Percentiles rank a stretch among this genome's conserved stretches.
phyloP scores from a whole-genome alignment of 2,329 filamentous ascomycete species.

The Monosporascus sp. region DNA sequence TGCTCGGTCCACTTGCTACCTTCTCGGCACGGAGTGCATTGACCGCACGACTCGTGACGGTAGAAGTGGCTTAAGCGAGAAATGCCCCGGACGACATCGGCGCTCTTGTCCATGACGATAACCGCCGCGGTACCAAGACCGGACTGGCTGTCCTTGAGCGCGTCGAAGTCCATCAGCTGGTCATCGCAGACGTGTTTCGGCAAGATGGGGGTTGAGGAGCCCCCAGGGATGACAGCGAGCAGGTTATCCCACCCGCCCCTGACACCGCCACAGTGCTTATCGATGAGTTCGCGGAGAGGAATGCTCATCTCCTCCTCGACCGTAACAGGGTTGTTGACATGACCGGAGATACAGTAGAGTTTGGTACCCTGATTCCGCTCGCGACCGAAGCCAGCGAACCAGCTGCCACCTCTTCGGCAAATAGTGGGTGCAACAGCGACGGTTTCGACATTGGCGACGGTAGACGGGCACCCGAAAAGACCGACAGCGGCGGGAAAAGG shows the following conservation, averaged over 20 bases:
- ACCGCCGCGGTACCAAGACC: slow-evolving; percentile 96
- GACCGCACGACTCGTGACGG: slow-evolving; percentile 95
- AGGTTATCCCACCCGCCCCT: slow-evolving; percentile 97
- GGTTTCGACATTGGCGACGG: slow-evolving; percentile 97
- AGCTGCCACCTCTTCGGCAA: slow-evolving; percentile 81
- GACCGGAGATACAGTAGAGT: slow-evolving; percentile 95
- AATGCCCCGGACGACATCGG: slow-evolving; percentile 92
- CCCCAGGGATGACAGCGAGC: slow-evolving; percentile 88
- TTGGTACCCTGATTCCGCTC: slow-evolving; percentile 97
- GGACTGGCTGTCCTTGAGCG: slow-evolving; percentile 93
- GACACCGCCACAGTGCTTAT: slow-evolving; percentile 96
- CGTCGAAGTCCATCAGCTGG: slow-evolving; percentile 98
- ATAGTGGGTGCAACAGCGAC: slow-evolving; percentile 94
- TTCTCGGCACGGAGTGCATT: slow-evolving; percentile 99
- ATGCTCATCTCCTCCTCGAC: slow-evolving; percentile 99
- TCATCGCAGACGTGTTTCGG: slow-evolving; percentile 87
- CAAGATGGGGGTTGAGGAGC: slow-evolving; percentile 92
- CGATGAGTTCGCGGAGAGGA: slow-evolving; percentile 89
- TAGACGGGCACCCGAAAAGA: slow-evolving; percentile 96
- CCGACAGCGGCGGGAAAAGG: slow-evolving; percentile 96
- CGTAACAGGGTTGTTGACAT: slow-evolving; percentile 97
- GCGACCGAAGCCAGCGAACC: slow-evolving; percentile 92
- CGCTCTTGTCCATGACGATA: slow-evolving; percentile 98
- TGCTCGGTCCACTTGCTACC: slow-evolving; percentile 99
- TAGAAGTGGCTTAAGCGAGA: slow-evolving; percentile 93